Conservation (phyloP, 495 filamentous ascomycete genomes). For the Aspergillus bridgeri region DNA sequence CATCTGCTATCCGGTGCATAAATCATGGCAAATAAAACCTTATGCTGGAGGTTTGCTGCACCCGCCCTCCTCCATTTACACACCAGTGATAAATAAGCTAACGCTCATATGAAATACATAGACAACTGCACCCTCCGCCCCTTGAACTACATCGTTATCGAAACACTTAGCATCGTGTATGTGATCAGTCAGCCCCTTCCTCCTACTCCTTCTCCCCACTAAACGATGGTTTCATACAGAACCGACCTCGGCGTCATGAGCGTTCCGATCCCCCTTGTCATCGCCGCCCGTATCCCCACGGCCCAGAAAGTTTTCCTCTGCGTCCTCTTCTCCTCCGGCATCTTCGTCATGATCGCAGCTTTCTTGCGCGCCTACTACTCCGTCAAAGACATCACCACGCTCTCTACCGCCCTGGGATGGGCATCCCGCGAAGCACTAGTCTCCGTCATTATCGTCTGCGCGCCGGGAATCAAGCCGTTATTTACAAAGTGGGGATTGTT, state of each 20-base stretch:
- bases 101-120: not conserved
- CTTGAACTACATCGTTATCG: conserved; percentile 18
- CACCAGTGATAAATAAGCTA: not conserved
- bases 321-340: conserved; percentile 24
- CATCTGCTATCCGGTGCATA: conserved; percentile 39
- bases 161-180: conserved; percentile 16
- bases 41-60: conserved; percentile 30
- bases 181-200: conserved; percentile 1
- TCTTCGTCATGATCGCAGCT: conserved; percentile 14
- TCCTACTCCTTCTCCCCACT: not conserved
- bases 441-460: conserved; percentile 9
- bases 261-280: conserved; percentile 23
- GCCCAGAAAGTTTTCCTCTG: conserved; percentile 22
- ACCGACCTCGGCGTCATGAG: conserved; percentile 20
- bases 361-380: conserved; percentile 10
- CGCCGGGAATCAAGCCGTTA: conserved; percentile 8
- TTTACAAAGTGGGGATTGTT: conserved; percentile 2
- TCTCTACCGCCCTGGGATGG: conserved; percentile 7
- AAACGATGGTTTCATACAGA: conserved; percentile 1
- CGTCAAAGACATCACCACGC: conserved; percentile 6
- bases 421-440: conserved; percentile 13
- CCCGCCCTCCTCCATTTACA: not conserved
- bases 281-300: conserved; percentile 21
- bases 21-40: conserved; percentile 48
- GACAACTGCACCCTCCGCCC: conserved; percentile 17